Percentiles rank a stretch among this genome's conserved stretches.
phyloP scores from a whole-genome alignment of 371 early-diverging fungal genomes.

The Quaeritorhiza haematococci region DNA sequence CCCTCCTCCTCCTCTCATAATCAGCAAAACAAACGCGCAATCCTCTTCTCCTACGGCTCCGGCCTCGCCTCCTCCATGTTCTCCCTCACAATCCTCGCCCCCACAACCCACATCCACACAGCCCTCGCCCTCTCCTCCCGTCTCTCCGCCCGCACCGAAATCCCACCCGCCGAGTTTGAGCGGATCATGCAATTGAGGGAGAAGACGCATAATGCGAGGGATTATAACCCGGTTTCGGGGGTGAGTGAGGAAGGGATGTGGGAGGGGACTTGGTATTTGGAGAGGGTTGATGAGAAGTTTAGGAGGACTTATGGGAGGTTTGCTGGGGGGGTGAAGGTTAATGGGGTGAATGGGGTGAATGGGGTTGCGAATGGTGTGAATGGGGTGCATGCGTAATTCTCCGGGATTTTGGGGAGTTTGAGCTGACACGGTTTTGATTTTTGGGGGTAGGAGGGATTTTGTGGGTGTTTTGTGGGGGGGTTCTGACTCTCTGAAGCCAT shows the following conservation, averaged over 20 bases:
- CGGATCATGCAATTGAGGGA: slow-evolving; percentile 83
- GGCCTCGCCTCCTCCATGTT: slow-evolving; percentile 94
- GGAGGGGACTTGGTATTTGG: slow-evolving; percentile 68
- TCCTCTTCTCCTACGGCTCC: slow-evolving; percentile 94
- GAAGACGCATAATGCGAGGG: slow-evolving; percentile 72
- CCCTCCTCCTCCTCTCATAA: neutral
- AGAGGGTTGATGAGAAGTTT: slow-evolving; percentile 87
- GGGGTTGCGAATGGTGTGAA: no score
- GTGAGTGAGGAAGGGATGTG: slow-evolving; percentile 28
- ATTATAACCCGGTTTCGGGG: slow-evolving; percentile 71
- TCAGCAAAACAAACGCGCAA: slow-evolving; percentile 72
- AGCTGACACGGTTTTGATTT: no score
- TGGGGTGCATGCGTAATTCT: no score
- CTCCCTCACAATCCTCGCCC: slow-evolving; percentile 73
- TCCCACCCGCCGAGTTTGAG: slow-evolving; percentile 75
- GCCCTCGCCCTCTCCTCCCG: slow-evolving; percentile 65
- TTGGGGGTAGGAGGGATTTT: no score
- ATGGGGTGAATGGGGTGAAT: no score
- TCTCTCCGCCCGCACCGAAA: slow-evolving; percentile 66
- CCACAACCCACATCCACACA: slow-evolving; percentile 55
- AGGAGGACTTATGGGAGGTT: slow-evolving; percentile 65
- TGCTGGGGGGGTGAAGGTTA: neutral
- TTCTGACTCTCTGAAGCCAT: no score
- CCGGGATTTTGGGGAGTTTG: no score
- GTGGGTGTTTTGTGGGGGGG: no score